phyloP scores from a whole-genome alignment of 1,139 yeast genomes.

The Scheffersomyces stambukii region DNA sequence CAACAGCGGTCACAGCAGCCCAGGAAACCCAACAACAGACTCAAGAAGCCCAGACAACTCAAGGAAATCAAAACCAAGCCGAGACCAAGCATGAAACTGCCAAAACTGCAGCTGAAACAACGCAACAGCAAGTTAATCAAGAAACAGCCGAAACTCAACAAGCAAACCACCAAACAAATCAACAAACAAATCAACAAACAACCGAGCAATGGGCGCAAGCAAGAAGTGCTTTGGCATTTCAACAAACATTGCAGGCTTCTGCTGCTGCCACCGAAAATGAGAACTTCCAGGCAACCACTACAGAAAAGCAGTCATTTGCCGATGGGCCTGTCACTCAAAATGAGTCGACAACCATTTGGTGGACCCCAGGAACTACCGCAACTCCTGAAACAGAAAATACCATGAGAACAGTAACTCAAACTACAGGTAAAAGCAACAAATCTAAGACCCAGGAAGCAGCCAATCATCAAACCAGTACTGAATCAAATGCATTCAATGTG shows the following conservation, averaged over 20 bases:
- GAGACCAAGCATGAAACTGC: conserved; percentile 9
- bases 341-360: conserved; percentile 7
- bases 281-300: background rate
- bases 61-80: conserved; percentile 9
- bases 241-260: conserved; percentile 3
- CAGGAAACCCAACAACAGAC: conserved; percentile 4
- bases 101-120: conserved; percentile 7
- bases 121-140: background rate
- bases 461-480: conserved; percentile 7
- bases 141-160: conserved; percentile 1
- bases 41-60: conserved; percentile 7
- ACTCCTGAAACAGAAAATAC: conserved; percentile 12
- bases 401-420: conserved; percentile 7
- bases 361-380: conserved; percentile 18
- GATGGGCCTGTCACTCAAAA: conserved; percentile 3
- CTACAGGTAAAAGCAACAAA: conserved; percentile 6
- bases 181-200: conserved; percentile 1
- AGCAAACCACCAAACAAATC: background rate
- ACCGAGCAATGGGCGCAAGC: too few species aligned
- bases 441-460: conserved; percentile 6
- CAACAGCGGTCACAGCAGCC: conserved; percentile 7
- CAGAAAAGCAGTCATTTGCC: conserved; percentile 1
- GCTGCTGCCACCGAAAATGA: conserved; percentile 7
- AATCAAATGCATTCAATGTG: conserved; percentile 24
- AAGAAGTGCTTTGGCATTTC: too few species aligned